Base-by-base conservation (phyloP, 1,284 basidiomycete species). In the Trichosporon ovoides region DNA sequence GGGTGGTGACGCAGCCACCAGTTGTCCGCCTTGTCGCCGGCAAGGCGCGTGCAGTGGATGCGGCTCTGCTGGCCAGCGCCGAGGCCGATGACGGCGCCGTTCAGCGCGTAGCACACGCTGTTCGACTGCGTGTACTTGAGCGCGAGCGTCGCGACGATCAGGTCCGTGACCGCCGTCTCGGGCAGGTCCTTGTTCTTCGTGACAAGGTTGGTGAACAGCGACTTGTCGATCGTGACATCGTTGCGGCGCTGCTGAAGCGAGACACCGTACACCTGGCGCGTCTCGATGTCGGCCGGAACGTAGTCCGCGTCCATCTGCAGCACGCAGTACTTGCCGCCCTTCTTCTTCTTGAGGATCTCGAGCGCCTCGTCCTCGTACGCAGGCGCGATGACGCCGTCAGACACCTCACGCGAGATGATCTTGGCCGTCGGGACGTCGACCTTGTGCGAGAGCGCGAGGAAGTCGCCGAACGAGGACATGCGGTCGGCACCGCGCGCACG, bases 81-180 rank as follows among this genome's bases (percentile, higher is more conserved):
- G 52, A 98, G 87, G 57, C 96, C 96, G 70, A 99, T 85, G 74
- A 97, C 88, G 34, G 92, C 86, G 36, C 95, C 96, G 73, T 87
- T 87, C 70, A 88, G 87, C 2, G 95, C 92, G 77, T 98, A 99
- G 53, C 94, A 90, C 55, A 99, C 96, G 66, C 90, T 94, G 83
- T 98, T 98, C 61, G 94, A 98, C 78, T 98, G 96, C 0, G 95
- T 99, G 82, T 98, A 98, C 78, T 98, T 99, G 71, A 98, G 84
- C 1, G 95, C 89, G 35, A 98, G 87, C 3, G 94, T 98, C 18
- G 96, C 96, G 56, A 96, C 89, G 66, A 93, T 90, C 58, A 97
- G 81, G 75, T 96, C 93, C 24, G 84, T 89, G 56, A 89, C 71
- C 5, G 91, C 92, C 54, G 83, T 78, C 28, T 80, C 69, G 16